These are phyloP conservation scores for Batrachochytrium dendrobatidis DNA, from an alignment of 371 early-diverging fungal genomes.

Conservation along the genomic window DNA sequence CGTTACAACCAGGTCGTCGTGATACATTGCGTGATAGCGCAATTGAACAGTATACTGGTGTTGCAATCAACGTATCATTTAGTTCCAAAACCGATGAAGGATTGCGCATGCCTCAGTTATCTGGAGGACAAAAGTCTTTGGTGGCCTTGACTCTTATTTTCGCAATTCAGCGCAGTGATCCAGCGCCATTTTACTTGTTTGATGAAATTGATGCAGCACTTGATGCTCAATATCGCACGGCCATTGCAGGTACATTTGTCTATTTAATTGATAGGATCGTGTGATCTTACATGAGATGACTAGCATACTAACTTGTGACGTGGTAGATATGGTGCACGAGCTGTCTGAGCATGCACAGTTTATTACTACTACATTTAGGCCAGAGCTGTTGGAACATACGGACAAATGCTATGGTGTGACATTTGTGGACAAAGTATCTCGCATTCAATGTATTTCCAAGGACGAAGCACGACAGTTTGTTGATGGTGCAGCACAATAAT, in stretches of 20 bases:
- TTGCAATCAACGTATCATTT: slow-evolving; percentile 71
- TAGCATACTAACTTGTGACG: background rate
- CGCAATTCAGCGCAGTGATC: slow-evolving; percentile 97
- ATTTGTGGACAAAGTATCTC: slow-evolving; percentile 77
- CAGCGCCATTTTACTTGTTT: slow-evolving; percentile 99
- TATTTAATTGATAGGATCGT: background rate
- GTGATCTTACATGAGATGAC: background rate
- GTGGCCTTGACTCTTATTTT: slow-evolving; percentile 97
- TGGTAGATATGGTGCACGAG: slow-evolving; percentile 75
- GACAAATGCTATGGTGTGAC: slow-evolving; percentile 96
- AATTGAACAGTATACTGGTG: slow-evolving; percentile 82
- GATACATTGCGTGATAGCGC: slow-evolving; percentile 33
- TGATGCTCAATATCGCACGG: slow-evolving; percentile 91
- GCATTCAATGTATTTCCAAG: slow-evolving; percentile 45
- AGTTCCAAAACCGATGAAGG: slow-evolving; percentile 66
- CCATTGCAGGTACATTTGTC: slow-evolving; percentile 68
- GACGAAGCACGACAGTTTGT: slow-evolving; percentile 38
- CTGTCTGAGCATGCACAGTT: slow-evolving; percentile 88
- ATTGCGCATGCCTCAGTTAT: slow-evolving; percentile 89
- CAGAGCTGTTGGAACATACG: slow-evolving; percentile 84
- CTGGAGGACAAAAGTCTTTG: slow-evolving; percentile 99
- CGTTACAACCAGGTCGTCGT: background rate
- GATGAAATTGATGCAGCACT: slow-evolving; percentile 99
- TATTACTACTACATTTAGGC: slow-evolving; percentile 96
- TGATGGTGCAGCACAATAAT: slow-evolving; percentile 14